Conservation (phyloP, 805 yeast species). For the Teunomyces atbi region DNA sequence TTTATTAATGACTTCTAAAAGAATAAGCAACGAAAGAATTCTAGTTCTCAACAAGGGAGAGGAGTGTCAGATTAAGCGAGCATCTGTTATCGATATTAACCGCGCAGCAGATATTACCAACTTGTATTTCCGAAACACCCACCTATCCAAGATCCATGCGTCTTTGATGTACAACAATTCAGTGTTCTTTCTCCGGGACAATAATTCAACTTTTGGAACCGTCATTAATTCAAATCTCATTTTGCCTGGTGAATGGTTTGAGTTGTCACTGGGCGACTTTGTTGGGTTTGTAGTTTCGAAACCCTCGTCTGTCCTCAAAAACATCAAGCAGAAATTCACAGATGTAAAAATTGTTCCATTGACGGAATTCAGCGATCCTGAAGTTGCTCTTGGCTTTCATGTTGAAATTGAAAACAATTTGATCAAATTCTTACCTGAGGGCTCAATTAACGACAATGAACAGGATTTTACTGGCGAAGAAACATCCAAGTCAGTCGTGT, state of each 20-base stretch:
- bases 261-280: slow-evolving; percentile 22
- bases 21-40: slow-evolving; percentile 9
- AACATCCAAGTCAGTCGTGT: neutral
- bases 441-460: slow-evolving; percentile 6
- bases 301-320: slow-evolving; percentile 24
- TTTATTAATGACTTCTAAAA: slow-evolving; percentile 2
- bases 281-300: slow-evolving; percentile 36
- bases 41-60: slow-evolving; percentile 14
- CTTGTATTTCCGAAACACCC: slow-evolving; percentile 31
- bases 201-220: slow-evolving; percentile 40
- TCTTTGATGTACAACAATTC: slow-evolving; percentile 17
- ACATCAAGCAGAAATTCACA: slow-evolving; percentile 9
- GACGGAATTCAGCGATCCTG: slow-evolving; percentile 19
- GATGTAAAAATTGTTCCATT: slow-evolving; percentile 19
- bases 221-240: slow-evolving; percentile 26
- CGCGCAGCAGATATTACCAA: slow-evolving; percentile 28
- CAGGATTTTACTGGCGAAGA: slow-evolving; percentile 7
- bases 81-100: slow-evolving; percentile 26
- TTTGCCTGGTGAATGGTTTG: slow-evolving; percentile 15
- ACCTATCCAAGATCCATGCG: slow-evolving; percentile 41
- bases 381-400: slow-evolving; percentile 19
- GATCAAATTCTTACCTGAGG: slow-evolving; percentile 16
- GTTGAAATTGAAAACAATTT: slow-evolving; percentile 12
- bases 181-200: slow-evolving; percentile 26
- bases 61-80: slow-evolving; percentile 23